Conservation (phyloP, 73 alveolate species). For the Paramecium octaurelia region DNA sequence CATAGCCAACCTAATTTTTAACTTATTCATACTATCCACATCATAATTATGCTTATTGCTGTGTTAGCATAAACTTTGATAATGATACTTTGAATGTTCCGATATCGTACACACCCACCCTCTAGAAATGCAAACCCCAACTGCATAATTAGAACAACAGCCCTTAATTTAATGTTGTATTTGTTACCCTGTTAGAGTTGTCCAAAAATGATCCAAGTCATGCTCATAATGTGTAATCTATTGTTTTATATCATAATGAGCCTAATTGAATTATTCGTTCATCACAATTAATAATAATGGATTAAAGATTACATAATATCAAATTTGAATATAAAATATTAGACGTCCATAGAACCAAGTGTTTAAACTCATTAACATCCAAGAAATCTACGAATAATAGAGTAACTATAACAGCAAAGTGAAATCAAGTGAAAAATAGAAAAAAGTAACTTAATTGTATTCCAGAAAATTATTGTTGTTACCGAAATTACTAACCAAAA, state of each 20-base stretch:
- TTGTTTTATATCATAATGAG: background rate
- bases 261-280: background rate
- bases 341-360: background rate
- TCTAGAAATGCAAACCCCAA: constrained; percentile 48
- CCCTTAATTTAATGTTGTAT: background rate
- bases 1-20: constrained; percentile 34
- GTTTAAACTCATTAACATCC: background rate
- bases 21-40: background rate
- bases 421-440: background rate
- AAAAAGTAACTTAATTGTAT: background rate
- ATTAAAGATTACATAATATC: background rate
- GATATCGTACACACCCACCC: constrained; percentile 35
- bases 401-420: background rate
- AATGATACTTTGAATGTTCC: constrained; percentile 25
- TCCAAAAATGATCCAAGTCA: constrained; percentile 42
- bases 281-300: background rate
- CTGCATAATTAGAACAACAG: constrained; percentile 48
- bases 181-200: constrained; percentile 5
- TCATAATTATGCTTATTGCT: constrained; percentile 22
- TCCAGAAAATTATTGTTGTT: background rate
- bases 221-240: background rate
- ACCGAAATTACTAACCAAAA: background rate
- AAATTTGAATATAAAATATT: background rate
- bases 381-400: background rate
- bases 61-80: constrained; percentile 16